These are phyloP conservation scores for Biancaea sappan DNA, from an alignment of 306 rosid species.

Conservation along the genomic window DNA sequence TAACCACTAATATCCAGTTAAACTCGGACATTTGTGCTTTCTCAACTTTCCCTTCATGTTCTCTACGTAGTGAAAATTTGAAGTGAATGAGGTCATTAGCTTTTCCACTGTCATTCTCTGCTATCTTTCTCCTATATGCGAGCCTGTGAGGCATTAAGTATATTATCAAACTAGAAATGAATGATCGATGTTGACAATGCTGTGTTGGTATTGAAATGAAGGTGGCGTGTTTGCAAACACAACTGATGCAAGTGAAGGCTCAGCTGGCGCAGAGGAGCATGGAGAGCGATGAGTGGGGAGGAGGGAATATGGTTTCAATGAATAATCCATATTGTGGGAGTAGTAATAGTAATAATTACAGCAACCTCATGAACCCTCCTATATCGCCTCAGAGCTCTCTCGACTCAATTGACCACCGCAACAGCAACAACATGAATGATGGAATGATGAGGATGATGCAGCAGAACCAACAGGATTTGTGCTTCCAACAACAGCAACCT, in stretches of 20 bases:
- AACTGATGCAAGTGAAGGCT: constrained; percentile 79
- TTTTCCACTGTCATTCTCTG: background rate
- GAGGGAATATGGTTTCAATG: constrained; percentile 39
- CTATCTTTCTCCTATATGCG: background rate
- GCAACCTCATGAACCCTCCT: constrained; percentile 63
- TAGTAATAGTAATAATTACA: constrained; percentile 8
- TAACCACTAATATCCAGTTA: background rate
- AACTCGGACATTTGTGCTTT: background rate
- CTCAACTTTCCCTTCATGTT: background rate
- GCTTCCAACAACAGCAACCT: constrained; percentile 59
- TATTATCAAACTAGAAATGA: no score
- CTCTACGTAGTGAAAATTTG: constrained; percentile 19
- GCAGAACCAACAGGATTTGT: constrained; percentile 59
- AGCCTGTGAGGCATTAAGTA: no score
- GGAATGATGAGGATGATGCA: constrained; percentile 54
- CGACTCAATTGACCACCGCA: constrained; percentile 60
- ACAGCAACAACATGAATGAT: constrained; percentile 29
- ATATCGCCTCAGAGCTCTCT: constrained; percentile 92
- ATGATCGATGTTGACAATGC: no score
- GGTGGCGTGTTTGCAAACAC: constrained; percentile 93
- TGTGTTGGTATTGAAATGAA: constrained; percentile 27
- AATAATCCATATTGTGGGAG: constrained; percentile 40
- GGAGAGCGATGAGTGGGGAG: constrained; percentile 53
- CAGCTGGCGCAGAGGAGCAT: constrained; percentile 69
- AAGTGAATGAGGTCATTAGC: constrained; percentile 19